Conservation (phyloP, 768 basidiomycete genomes). For the Guyanaporus albipodus region DNA sequence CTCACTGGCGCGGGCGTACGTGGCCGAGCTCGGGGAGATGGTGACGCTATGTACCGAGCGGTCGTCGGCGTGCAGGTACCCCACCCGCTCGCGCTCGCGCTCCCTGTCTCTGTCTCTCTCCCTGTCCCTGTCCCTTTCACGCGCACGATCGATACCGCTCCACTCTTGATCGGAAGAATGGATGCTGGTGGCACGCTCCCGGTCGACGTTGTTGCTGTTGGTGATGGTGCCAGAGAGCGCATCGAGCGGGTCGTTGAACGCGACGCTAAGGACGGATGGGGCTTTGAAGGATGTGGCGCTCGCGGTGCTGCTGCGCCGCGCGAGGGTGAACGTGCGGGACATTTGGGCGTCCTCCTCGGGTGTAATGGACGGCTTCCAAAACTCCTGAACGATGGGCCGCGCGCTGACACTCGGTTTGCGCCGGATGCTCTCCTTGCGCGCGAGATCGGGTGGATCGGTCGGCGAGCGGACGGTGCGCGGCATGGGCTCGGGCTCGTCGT, state of each 20-base stretch:
- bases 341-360: slow-evolving; percentile 42
- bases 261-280: slow-evolving; percentile 37
- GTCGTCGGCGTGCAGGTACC: slow-evolving; percentile 21
- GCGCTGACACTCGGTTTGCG: slow-evolving; percentile 34
- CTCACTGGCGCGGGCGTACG: slow-evolving; percentile 12
- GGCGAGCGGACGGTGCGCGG: slow-evolving; percentile 17
- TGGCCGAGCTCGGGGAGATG: slow-evolving; percentile 15
- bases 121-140: slow-evolving; percentile 24
- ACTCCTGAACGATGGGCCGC: slow-evolving; percentile 38
- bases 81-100: slow-evolving; percentile 19
- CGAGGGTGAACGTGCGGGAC: slow-evolving; percentile 40
- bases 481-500: slow-evolving; percentile 31
- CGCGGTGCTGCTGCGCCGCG: slow-evolving; percentile 45
- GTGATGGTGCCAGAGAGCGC: slow-evolving; percentile 1
- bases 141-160: slow-evolving; percentile 21
- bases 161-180: slow-evolving; percentile 29
- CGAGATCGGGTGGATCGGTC: slow-evolving; percentile 19
- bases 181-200: slow-evolving; percentile 27
- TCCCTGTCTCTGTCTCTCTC: no score
- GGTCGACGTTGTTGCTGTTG: slow-evolving; percentile 15
- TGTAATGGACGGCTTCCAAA: slow-evolving; percentile 48
- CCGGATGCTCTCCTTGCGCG: slow-evolving; percentile 27
- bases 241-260: slow-evolving; percentile 30
- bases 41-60: slow-evolving; percentile 14
- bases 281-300: slow-evolving; percentile 48